phyloP scores from a whole-genome alignment of 192 early-diverging fungal genomes.

The Dissophora globulifera region DNA sequence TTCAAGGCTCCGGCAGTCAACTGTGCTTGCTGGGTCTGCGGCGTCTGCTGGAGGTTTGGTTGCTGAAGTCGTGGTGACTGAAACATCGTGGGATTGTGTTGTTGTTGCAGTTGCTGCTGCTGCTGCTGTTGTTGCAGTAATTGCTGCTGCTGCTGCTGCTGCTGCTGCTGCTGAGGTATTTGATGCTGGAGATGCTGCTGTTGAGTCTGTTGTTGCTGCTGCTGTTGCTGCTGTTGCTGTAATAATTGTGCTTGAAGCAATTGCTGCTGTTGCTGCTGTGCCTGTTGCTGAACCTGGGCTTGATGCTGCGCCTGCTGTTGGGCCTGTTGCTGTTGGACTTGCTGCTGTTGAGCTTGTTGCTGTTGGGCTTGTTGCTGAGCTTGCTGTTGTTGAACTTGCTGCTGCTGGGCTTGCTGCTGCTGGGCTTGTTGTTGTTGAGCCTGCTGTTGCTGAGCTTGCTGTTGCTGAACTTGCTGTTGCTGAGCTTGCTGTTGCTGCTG shows the following conservation, averaged over 20 bases:
- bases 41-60: conserved; percentile 3
- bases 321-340: conserved; percentile 29
- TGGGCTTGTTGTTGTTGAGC: conserved; percentile 42
- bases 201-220: conserved; percentile 18
- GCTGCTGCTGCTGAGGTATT: conserved; percentile 23
- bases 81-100: conserved; percentile 17
- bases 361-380: conserved; percentile 29
- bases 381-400: conserved; percentile 10
- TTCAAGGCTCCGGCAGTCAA: neutral
- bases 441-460: conserved; percentile 8
- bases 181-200: conserved; percentile 13
- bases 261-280: conserved; percentile 11
- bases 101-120: conserved; percentile 21
- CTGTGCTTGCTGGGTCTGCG: conserved; percentile 35
- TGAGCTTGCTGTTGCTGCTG: conserved; percentile 31
- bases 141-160: conserved; percentile 14
- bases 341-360: conserved; percentile 35
- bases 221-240: conserved; percentile 24
- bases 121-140: conserved; percentile 18
- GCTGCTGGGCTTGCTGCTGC: conserved; percentile 17
- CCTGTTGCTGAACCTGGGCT: neutral
- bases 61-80: conserved; percentile 24
- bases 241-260: conserved; percentile 3
- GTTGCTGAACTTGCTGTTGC: conserved; percentile 25
- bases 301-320: conserved; percentile 14